Evolutionary conservation across 345 rosid species (phyloP).

Genomic region (Acer negundo): DNA sequence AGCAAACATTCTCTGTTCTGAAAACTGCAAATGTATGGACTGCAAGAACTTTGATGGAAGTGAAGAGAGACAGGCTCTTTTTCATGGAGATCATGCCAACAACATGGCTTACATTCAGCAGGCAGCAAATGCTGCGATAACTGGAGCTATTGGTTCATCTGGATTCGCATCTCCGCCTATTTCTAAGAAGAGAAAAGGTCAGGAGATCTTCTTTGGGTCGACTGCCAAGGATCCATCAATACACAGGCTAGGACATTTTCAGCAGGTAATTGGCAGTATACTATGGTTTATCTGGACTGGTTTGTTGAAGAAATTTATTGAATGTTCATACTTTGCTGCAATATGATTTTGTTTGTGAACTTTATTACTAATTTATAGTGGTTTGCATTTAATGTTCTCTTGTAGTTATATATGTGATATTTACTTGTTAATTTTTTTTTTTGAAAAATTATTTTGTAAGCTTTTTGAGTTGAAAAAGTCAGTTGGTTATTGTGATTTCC

Average conservation of each 20-base stretch:
- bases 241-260: slow-evolving; percentile 66
- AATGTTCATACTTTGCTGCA: neutral
- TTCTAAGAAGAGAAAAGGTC: slow-evolving; percentile 83
- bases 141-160: slow-evolving; percentile 96
- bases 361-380: slow-evolving; percentile 7
- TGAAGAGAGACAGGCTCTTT: slow-evolving; percentile 93
- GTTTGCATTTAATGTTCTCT: neutral
- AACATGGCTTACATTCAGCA: slow-evolving; percentile 87
- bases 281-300: slow-evolving; percentile 7
- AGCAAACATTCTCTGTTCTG: slow-evolving; percentile 95
- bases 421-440: neutral
- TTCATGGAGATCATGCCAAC: slow-evolving; percentile 88
- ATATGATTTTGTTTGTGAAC: neutral
- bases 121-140: slow-evolving; percentile 99
- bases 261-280: slow-evolving; percentile 53
- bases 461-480: neutral
- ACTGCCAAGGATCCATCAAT: slow-evolving; percentile 58
- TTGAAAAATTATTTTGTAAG: neutral
- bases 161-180: slow-evolving; percentile 80
- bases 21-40: slow-evolving; percentile 94
- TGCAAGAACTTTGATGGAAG: slow-evolving; percentile 99
- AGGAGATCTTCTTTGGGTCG: slow-evolving; percentile 67
- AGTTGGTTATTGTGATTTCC: neutral
- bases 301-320: neutral
- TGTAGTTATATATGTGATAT: neutral